Evolutionary conservation across 2,329 filamentous ascomycete genomes (phyloP).

Genomic region (Didymella segeticola): DNA sequence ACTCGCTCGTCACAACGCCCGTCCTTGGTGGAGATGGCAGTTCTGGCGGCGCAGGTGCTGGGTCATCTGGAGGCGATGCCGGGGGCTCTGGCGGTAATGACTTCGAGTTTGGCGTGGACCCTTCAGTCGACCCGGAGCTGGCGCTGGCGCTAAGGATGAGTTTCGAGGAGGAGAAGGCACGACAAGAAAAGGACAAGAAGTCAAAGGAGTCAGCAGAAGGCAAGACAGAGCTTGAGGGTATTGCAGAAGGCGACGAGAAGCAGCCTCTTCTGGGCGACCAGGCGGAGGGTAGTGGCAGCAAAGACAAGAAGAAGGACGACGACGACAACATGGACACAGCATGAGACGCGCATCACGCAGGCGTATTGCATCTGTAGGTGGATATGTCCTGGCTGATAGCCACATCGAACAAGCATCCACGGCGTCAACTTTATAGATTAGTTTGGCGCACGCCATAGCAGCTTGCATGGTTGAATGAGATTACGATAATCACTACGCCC

Average conservation of each 20-base stretch:
- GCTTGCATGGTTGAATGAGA: conserved; percentile 27
- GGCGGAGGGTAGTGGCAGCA: conserved; percentile 69
- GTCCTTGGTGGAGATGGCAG: conserved; percentile 86
- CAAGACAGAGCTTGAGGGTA: conserved; percentile 79
- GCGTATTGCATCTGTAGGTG: not conserved
- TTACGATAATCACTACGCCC: conserved; percentile 8
- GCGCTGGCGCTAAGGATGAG: conserved; percentile 95
- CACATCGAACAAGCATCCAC: conserved; percentile 29
- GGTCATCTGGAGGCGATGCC: conserved; percentile 58
- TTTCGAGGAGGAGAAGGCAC: conserved; percentile 96
- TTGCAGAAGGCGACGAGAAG: conserved; percentile 72
- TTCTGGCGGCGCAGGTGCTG: conserved; percentile 62
- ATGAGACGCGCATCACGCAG: conserved; percentile 52
- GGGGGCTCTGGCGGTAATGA: conserved; percentile 64
- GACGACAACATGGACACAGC: conserved; percentile 92
- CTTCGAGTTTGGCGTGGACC: conserved; percentile 90
- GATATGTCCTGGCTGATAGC: conserved; percentile 7
- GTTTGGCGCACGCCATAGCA: conserved; percentile 26
- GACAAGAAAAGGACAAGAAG: conserved; percentile 84
- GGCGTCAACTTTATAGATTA: conserved; percentile 37
- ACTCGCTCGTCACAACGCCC: conserved; percentile 86
- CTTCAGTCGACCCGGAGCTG: conserved; percentile 88
- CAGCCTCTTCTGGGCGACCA: conserved; percentile 69
- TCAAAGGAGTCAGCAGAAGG: conserved; percentile 74
- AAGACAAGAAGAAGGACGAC: conserved; percentile 57